These are phyloP conservation scores for Coniophora puteana DNA, from an alignment of 1,284 basidiomycete species.

Conservation along the genomic window DNA sequence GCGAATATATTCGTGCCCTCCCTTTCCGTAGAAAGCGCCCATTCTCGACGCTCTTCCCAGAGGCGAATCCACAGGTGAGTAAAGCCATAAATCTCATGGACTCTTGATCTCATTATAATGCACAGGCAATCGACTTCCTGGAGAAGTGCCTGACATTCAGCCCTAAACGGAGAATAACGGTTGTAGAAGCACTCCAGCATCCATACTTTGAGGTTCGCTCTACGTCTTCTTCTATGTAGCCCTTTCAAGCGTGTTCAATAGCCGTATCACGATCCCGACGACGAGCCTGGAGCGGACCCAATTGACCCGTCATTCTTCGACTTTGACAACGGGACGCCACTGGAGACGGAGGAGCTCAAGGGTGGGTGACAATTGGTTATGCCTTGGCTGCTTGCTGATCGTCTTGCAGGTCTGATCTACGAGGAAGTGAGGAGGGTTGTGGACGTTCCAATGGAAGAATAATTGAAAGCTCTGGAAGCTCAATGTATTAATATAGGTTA, in stretches of 20 bases:
- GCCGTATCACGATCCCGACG: slow-evolving; percentile 88
- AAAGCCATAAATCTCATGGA: no score
- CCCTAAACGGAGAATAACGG: slow-evolving; percentile 87
- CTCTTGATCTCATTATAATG: no score
- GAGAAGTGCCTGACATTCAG: slow-evolving; percentile 91
- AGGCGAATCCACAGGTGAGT: slow-evolving; percentile 63
- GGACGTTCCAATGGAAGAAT: no score
- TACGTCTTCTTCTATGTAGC: slow-evolving; percentile 3
- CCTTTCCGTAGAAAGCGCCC: slow-evolving; percentile 88
- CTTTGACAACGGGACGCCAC: slow-evolving; percentile 73
- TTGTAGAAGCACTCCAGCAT: slow-evolving; percentile 87
- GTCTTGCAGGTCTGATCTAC: neutral
- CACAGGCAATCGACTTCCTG: slow-evolving; percentile 81
- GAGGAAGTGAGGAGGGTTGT: no score
- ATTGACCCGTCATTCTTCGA: slow-evolving; percentile 88
- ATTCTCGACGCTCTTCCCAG: slow-evolving; percentile 73
- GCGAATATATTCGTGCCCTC: slow-evolving; percentile 91
- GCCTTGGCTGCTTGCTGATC: neutral
- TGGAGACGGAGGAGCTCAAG: slow-evolving; percentile 70
- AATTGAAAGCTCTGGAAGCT: no score
- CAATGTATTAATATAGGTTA: no score
- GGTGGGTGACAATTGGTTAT: slow-evolving; percentile 34
- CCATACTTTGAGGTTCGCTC: slow-evolving; percentile 81
- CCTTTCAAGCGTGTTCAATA: slow-evolving; percentile 20
- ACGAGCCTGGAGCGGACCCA: slow-evolving; percentile 80